Base-by-base conservation (phyloP, 352 stramenopile species). In the Phytophthora sojae region DNA sequence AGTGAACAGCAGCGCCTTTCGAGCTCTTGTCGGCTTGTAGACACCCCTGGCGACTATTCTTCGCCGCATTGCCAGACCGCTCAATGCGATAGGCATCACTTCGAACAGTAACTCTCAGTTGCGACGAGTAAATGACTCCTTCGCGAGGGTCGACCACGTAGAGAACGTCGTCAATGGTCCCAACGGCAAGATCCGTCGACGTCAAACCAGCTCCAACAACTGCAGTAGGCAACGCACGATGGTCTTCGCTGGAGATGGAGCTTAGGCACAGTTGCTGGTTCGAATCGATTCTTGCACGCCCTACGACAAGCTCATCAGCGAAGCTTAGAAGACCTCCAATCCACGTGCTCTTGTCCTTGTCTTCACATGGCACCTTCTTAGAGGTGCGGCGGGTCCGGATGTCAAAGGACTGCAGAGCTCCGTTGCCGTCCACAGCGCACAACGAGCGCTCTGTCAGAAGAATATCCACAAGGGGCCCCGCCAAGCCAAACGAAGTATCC, bases 21-120 rank as follows among this genome's bases (percentile, higher is more conserved):
- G 17, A 45, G 35, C 61, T 57, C 14, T 6, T 8, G 15, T 57
- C 19, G 15, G 12, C 26, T 61, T 66, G 62, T 26, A 67, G 51
- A 26, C 25, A 52, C 1, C 44, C 3, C 12, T 21, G 6, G 12
- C n/a, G 32, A 69, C 17, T 62, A 5, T 3, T 50, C 45, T 52
- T 68, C 29, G 19, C 30, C 19, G 39, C 49, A n/a, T 66, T 60
- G 8, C 56, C 71, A 39, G 67, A 76, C 0, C 76, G 73, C 14
- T 79, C 71, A 29, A 91, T 89, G 1, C 79, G 71, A 50, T 84
- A 91, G 0, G 81, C 83, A 29, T 92, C 82, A 35, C 82, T 91
- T 17, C 69, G 73, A 19, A 88, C 69, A 1, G 80, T 86, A 7
- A 83, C 69, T 8, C 60, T 68, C 4, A 83, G 15, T 19, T 71